Conservation (phyloP, 202 grass and related monocot species). For the Musa balbisiana region DNA sequence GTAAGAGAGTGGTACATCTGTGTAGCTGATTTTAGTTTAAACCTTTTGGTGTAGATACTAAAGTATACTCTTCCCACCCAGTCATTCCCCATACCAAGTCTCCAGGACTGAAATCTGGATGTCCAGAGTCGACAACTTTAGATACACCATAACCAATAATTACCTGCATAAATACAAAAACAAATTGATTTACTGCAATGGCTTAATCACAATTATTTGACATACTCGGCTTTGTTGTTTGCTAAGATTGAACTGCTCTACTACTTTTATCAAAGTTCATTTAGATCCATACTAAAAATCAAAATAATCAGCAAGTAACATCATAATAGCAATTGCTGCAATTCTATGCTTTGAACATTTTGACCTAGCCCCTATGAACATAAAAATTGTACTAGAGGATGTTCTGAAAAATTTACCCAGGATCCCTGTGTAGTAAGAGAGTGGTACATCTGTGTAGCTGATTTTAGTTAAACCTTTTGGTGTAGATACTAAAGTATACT, state of each 20-base stretch:
- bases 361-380: too few relatives aligned
- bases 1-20: slow-evolving; percentile 48
- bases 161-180: slow-evolving; percentile 16
- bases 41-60: slow-evolving; percentile 5
- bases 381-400: background rate
- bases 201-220: too few relatives aligned
- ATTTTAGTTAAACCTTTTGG: slow-evolving; percentile 27
- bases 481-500: slow-evolving; percentile 33
- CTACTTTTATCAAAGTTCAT: too few relatives aligned
- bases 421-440: slow-evolving; percentile 53
- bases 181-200: background rate
- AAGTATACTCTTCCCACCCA: slow-evolving; percentile 61
- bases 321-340: too few relatives aligned
- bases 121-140: slow-evolving; percentile 46
- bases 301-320: too few relatives aligned
- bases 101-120: slow-evolving; percentile 34
- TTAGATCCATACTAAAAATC: too few relatives aligned
- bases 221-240: too few relatives aligned
- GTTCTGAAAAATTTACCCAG: slow-evolving; percentile 31
- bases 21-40: slow-evolving; percentile 38
- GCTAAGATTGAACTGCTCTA: too few relatives aligned
- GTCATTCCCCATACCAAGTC: slow-evolving; percentile 40
- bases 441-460: slow-evolving; percentile 41
- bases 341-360: too few relatives aligned
- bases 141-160: slow-evolving; percentile 37